Percentiles rank a stretch among this genome's conserved stretches.
phyloP scores from a whole-genome alignment of 2,329 filamentous ascomycete species.

The Metarhizium anisopliae region DNA sequence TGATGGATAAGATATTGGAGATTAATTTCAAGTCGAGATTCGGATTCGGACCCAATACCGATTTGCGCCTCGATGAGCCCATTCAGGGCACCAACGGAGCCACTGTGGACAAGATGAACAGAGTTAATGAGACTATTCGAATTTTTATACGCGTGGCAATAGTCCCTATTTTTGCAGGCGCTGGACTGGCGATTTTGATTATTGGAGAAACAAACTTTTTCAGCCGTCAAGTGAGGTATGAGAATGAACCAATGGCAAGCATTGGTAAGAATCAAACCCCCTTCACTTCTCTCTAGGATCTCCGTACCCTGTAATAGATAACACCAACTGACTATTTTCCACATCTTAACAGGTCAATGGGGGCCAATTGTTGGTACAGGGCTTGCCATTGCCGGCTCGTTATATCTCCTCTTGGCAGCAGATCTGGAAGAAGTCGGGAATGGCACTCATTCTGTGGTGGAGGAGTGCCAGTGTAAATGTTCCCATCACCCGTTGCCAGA shows the following conservation, averaged over 20 bases:
- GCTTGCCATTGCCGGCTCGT: constrained; percentile 48
- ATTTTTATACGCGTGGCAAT: constrained; percentile 46
- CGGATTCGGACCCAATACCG: constrained; percentile 9
- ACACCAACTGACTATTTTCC: neutral
- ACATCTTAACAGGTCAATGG: constrained; percentile 41
- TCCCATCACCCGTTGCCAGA: constrained; percentile 5
- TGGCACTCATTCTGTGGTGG: neutral
- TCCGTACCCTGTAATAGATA: neutral
- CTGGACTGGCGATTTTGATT: constrained; percentile 49
- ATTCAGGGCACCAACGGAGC: constrained; percentile 48
- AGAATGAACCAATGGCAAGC: constrained; percentile 54
- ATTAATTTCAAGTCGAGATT: constrained; percentile 47
- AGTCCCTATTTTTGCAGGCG: constrained; percentile 48
- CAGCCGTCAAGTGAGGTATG: constrained; percentile 43
- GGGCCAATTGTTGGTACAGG: constrained; percentile 48
- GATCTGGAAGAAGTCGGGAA: constrained; percentile 14
- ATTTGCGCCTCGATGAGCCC: constrained; percentile 23
- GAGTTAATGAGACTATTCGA: constrained; percentile 45
- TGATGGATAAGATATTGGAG: constrained; percentile 55
- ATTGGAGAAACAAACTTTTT: constrained; percentile 58
- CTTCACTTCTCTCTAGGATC: neutral
- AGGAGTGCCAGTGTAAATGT: constrained; percentile 8
- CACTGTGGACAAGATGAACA: constrained; percentile 40
- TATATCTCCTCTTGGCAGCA: constrained; percentile 41
- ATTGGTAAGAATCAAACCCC: constrained; percentile 35